Percentiles rank a stretch among this genome's conserved stretches.
These are phyloP conservation scores for Phytopythium boreale DNA, from an alignment of 352 stramenopile species.

Conservation along the genomic window DNA sequence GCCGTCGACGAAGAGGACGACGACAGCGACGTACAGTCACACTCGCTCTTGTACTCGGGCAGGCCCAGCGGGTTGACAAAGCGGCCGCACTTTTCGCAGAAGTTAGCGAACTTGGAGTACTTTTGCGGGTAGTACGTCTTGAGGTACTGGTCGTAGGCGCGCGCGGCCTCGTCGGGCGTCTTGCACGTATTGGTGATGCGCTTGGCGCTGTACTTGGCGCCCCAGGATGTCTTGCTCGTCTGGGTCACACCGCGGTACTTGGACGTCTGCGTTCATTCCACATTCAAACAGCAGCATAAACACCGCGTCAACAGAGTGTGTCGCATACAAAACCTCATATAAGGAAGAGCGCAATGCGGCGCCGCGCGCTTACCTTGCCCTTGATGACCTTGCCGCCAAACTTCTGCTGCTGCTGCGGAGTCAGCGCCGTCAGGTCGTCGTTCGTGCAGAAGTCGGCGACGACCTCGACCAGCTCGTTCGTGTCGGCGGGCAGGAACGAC, in stretches of 20 bases:
- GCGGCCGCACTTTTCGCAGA: conserved; percentile 72
- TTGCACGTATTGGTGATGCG: conserved; percentile 88
- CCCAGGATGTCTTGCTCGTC: conserved; percentile 86
- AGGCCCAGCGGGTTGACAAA: conserved; percentile 83
- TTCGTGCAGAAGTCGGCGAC: conserved; percentile 49
- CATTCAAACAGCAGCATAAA: too few species aligned
- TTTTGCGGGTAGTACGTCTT: conserved; percentile 81
- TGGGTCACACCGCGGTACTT: conserved; percentile 85
- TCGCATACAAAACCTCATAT: neutral
- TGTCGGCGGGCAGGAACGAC: conserved; percentile 65
- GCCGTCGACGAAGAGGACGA: conserved; percentile 6
- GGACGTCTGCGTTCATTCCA: conserved; percentile 51
- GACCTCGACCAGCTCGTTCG: conserved; percentile 57
- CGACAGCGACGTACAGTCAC: conserved; percentile 34
- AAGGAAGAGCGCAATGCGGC: neutral
- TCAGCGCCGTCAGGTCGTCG: conserved; percentile 43
- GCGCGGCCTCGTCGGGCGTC: conserved; percentile 79
- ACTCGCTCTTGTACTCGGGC: conserved; percentile 73
- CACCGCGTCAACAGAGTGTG: neutral
- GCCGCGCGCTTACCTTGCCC: conserved; percentile 44
- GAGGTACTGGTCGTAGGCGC: conserved; percentile 81
- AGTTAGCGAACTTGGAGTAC: conserved; percentile 86
- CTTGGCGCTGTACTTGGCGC: conserved; percentile 87
- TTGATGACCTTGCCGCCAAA: conserved; percentile 80
- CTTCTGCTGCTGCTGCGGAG: conserved; percentile 37